Percentiles rank a stretch among this genome's conserved stretches.
Conservation (phyloP, 768 basidiomycete species). For the Calvatia gigantea region DNA sequence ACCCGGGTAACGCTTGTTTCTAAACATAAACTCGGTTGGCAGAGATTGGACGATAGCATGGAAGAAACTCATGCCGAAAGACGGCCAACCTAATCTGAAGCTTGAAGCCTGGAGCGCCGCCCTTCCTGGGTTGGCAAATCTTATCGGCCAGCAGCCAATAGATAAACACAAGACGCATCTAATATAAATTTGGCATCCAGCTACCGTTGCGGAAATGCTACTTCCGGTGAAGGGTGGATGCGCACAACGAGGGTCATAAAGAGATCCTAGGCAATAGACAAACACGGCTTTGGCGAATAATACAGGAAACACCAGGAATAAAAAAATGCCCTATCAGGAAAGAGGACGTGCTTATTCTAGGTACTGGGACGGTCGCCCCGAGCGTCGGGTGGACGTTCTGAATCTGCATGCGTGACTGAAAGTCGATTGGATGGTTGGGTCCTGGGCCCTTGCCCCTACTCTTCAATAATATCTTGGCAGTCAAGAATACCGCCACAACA, state of each 20-base stretch:
- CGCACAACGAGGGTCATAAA: not conserved
- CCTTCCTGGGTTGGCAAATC: not conserved
- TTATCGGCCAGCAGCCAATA: slow-evolving; percentile 1
- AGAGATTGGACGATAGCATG: slow-evolving; percentile 10
- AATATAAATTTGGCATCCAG: not conserved
- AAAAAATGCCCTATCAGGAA: not conserved
- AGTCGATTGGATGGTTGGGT: slow-evolving; percentile 17
- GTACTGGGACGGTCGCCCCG: not conserved
- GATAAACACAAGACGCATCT: slow-evolving; percentile 8
- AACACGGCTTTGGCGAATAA: no score
- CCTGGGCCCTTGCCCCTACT: slow-evolving; percentile 18
- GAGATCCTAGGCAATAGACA: no score
- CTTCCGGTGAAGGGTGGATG: not conserved
- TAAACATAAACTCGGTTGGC: slow-evolving; percentile 38
- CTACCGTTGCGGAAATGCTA: not conserved
- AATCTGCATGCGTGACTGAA: slow-evolving; percentile 26
- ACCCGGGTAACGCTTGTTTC: slow-evolving; percentile 61
- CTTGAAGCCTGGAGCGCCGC: not conserved
- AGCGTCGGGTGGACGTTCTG: slow-evolving; percentile 14
- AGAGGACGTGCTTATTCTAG: not conserved
- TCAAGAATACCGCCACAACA: slow-evolving; percentile 52
- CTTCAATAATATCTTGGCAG: slow-evolving; percentile 37
- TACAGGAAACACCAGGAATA: not conserved
- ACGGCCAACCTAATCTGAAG: not conserved
- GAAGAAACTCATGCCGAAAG: not conserved